Conservation (phyloP, 2,329 filamentous ascomycete species). For the Neonectria coccinea region DNA sequence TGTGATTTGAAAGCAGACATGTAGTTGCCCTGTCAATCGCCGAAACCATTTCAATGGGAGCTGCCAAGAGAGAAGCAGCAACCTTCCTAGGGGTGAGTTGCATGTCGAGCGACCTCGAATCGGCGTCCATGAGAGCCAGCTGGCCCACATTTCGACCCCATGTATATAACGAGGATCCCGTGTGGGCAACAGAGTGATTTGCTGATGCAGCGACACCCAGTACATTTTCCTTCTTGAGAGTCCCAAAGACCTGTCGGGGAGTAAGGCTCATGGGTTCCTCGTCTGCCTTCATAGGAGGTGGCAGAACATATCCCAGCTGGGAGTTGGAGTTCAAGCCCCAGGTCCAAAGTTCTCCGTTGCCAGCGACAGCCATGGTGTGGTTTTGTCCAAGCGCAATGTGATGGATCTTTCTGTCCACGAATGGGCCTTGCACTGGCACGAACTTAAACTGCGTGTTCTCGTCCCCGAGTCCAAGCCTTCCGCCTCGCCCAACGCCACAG, state of each 20-base stretch:
- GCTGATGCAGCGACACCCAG: conserved; percentile 88
- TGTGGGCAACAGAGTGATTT: conserved; percentile 92
- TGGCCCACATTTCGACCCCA: conserved; percentile 98
- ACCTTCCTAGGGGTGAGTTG: conserved; percentile 87
- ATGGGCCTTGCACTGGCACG: conserved; percentile 80
- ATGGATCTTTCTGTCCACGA: conserved; percentile 79
- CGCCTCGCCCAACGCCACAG: conserved; percentile 91
- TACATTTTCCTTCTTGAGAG: conserved; percentile 86
- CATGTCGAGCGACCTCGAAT: conserved; percentile 89
- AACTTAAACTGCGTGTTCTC: conserved; percentile 92
- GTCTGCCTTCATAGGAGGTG: conserved; percentile 73
- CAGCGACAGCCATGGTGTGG: conserved; percentile 86
- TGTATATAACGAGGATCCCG: conserved; percentile 82
- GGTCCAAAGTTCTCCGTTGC: conserved; percentile 90
- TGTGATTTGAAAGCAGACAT: conserved; percentile 85
- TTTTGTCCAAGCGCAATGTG: conserved; percentile 91
- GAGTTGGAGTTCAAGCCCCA: conserved; percentile 92
- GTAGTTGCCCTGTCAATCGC: conserved; percentile 92
- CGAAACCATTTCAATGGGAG: conserved; percentile 80
- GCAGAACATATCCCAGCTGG: conserved; percentile 87
- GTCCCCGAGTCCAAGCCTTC: conserved; percentile 88
- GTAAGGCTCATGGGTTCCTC: conserved; percentile 85
- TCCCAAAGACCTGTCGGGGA: conserved; percentile 90
- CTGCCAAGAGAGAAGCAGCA: conserved; percentile 78
- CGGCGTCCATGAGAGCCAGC: conserved; percentile 92